Conservation (phyloP, 495 filamentous ascomycete genomes). For the Tuber magnatum region DNA sequence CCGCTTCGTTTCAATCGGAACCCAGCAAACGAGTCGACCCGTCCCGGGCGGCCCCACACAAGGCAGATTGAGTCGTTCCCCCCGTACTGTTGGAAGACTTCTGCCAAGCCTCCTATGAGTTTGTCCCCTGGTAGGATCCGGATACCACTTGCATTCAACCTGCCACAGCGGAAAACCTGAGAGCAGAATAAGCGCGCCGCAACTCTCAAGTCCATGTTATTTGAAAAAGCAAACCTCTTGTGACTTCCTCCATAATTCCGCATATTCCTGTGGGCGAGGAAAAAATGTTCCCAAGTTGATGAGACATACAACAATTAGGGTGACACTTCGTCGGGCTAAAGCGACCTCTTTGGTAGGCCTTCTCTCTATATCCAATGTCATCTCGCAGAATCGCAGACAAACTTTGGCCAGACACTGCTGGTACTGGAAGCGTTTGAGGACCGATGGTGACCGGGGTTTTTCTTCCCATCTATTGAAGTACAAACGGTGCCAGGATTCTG, state of each 20-base stretch:
- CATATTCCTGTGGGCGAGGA: neutral
- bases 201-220: neutral
- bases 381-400: constrained; percentile 9
- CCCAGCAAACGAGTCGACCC: constrained; percentile 1
- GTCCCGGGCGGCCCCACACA: neutral
- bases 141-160: neutral
- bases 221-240: constrained; percentile 12
- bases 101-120: neutral
- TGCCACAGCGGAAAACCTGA: neutral
- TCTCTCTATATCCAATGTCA: neutral
- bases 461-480: neutral
- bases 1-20: neutral
- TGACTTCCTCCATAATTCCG: constrained; percentile 5
- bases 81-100: neutral
- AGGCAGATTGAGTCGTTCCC: constrained; percentile 1
- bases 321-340: constrained; percentile 9
- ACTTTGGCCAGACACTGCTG: neutral
- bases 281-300: constrained; percentile 14
- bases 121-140: neutral
- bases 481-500: constrained; percentile 3
- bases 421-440: neutral
- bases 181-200: neutral
- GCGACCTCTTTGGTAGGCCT: neutral
- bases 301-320: constrained; percentile 13
- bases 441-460: constrained; percentile 6